Evolutionary conservation across 1,139 yeast genomes (phyloP).

Genomic region (Geotrichum klebahnii): DNA sequence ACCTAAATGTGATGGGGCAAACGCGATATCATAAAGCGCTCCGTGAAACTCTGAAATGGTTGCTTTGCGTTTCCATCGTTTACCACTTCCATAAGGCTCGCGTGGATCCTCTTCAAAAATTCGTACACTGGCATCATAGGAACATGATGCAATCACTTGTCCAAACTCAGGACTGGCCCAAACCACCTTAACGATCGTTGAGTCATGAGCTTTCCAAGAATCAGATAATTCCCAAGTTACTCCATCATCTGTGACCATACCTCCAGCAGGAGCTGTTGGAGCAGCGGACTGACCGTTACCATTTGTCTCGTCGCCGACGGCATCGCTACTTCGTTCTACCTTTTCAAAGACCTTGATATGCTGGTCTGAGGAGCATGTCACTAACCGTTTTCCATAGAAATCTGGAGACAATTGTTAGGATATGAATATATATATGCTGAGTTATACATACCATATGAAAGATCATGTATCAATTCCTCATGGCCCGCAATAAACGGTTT

Average conservation of each 20-base stretch:
- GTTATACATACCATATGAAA: conserved; percentile 57
- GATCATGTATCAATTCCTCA: conserved; percentile 84
- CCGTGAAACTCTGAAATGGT: conserved; percentile 82
- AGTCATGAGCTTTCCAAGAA: conserved; percentile 93
- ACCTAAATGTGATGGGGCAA: conserved; percentile 85
- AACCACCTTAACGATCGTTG: conserved; percentile 70
- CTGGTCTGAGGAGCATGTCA: conserved; percentile 90
- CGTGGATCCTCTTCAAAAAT: conserved; percentile 89
- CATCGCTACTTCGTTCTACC: conserved; percentile 39
- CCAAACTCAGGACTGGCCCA: conserved; percentile 97
- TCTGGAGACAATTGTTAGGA: conserved; percentile 28
- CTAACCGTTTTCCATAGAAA: conserved; percentile 82
- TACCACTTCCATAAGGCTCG: conserved; percentile 68
- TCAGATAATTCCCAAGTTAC: conserved; percentile 75
- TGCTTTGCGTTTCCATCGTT: conserved; percentile 74
- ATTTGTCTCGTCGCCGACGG: background rate
- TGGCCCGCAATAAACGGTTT: conserved; percentile 83
- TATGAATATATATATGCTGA: background rate
- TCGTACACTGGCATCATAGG: conserved; percentile 83
- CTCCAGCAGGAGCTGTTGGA: background rate
- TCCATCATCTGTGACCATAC: conserved; percentile 24
- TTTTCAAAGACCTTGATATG: conserved; percentile 82
- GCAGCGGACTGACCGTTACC: background rate
- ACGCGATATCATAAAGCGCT: conserved; percentile 81
- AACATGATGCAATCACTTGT: conserved; percentile 78